phyloP scores from a whole-genome alignment of 2,329 filamentous ascomycete genomes.

The Fusarium abutilonis region DNA sequence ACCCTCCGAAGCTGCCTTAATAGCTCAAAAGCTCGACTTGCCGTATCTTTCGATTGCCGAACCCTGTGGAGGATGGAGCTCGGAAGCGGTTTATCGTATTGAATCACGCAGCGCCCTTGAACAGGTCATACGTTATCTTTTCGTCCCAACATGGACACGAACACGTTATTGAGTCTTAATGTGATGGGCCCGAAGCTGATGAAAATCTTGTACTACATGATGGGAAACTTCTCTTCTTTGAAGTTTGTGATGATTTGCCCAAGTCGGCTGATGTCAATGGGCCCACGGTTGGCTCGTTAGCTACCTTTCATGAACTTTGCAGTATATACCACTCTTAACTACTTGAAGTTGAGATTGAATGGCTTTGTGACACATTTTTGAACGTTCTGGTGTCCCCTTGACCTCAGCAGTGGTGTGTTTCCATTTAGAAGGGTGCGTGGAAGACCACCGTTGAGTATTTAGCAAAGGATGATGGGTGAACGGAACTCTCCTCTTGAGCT shows the following conservation, averaged over 20 bases:
- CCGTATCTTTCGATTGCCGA: constrained; percentile 10
- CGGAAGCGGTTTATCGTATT: constrained; percentile 32
- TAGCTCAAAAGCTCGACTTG: constrained; percentile 6
- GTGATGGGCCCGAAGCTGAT: constrained; percentile 38
- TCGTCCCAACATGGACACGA: constrained; percentile 9
- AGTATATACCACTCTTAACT: constrained; percentile 11
- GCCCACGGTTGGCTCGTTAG: constrained; percentile 1
- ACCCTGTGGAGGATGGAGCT: constrained; percentile 16
- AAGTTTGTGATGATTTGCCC: constrained; percentile 34
- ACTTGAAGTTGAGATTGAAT: constrained; percentile 12
- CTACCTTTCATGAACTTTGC: constrained; percentile 8
- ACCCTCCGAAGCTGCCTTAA: background rate
- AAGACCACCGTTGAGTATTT: constrained; percentile 19
- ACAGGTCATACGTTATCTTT: constrained; percentile 12
- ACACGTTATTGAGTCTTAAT: constrained; percentile 35
- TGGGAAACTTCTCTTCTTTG: constrained; percentile 37
- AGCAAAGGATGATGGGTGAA: background rate
- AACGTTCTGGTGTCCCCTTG: constrained; percentile 15
- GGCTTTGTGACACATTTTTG: constrained; percentile 22
- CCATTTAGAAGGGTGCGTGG: constrained; percentile 29
- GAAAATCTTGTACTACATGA: constrained; percentile 36
- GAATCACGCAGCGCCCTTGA: constrained; percentile 10
- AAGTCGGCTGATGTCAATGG: constrained; percentile 25
- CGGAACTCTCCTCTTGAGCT: constrained; percentile 1
- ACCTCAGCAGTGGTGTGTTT: constrained; percentile 22